These are phyloP conservation scores for Leptoxyphium fumago DNA, from an alignment of 2,329 filamentous ascomycete genomes.

Conservation along the genomic window DNA sequence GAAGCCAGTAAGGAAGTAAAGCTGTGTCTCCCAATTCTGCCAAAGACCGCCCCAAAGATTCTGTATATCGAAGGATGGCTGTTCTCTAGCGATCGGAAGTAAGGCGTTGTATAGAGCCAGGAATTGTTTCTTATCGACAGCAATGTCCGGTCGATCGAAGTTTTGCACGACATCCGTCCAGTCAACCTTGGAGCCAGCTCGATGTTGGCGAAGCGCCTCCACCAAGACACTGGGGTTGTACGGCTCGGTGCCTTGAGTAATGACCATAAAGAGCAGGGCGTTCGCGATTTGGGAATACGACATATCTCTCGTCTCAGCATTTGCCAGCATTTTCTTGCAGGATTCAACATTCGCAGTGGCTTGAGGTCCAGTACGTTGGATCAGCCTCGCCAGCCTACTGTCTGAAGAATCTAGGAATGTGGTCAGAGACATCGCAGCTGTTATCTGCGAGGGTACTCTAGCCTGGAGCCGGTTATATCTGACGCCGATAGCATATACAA, in stretches of 20 bases:
- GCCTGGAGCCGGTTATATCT: constrained; percentile 53
- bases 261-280: constrained; percentile 58
- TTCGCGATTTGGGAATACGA: constrained; percentile 70
- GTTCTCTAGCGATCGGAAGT: constrained; percentile 50
- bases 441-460: constrained; percentile 53
- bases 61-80: constrained; percentile 64
- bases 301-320: constrained; percentile 47
- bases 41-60: constrained; percentile 76
- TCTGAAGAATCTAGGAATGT: constrained; percentile 47
- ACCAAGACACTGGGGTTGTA: constrained; percentile 56
- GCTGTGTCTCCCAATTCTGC: constrained; percentile 71
- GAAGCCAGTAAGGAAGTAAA: constrained; percentile 88
- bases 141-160: constrained; percentile 67
- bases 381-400: constrained; percentile 44
- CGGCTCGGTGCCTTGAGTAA: constrained; percentile 44
- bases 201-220: constrained; percentile 41
- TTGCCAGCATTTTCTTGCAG: constrained; percentile 43
- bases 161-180: constrained; percentile 58
- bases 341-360: constrained; percentile 64
- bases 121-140: constrained; percentile 68
- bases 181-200: constrained; percentile 41
- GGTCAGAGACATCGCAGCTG: constrained; percentile 55
- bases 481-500: constrained; percentile 48
- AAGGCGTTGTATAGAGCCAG: constrained; percentile 66
- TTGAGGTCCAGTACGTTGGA: constrained; percentile 60